Evolutionary conservation across 164 flowering plant species (phyloP).

Genomic region (Hamamelis virginiana): DNA sequence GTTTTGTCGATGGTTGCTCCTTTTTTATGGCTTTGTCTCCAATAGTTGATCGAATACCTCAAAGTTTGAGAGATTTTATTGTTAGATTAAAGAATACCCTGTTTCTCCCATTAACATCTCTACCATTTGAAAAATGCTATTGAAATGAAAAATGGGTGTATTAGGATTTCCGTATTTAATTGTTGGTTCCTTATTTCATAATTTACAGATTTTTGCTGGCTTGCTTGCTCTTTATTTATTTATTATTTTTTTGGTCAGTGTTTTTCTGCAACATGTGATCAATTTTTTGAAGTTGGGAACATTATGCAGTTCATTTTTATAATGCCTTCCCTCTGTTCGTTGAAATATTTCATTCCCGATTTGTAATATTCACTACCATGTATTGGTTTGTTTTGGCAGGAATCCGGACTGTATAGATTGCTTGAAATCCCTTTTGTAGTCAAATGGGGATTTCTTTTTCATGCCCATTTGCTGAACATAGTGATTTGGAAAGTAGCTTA

Average conservation of each 20-base stretch:
- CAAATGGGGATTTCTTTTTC: conserved; percentile 66
- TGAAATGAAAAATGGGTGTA: conserved; percentile 11
- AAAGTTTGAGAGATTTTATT: too few relatives aligned
- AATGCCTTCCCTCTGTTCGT: too few relatives aligned
- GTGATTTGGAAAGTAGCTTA: conserved; percentile 39
- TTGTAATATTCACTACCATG: not conserved
- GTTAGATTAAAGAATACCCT: too few relatives aligned
- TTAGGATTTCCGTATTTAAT: not conserved
- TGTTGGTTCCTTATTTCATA: too few relatives aligned
- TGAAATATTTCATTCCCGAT: not conserved
- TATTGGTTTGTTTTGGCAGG: conserved; percentile 20
- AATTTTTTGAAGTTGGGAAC: too few relatives aligned
- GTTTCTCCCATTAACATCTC: too few relatives aligned
- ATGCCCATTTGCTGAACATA: conserved; percentile 47
- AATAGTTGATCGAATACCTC: not conserved
- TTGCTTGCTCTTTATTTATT: too few relatives aligned
- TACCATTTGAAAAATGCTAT: not conserved
- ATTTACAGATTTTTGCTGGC: too few relatives aligned
- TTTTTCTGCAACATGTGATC: too few relatives aligned
- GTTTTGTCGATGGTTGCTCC: not conserved
- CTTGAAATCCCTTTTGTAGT: conserved; percentile 12
- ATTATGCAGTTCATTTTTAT: too few relatives aligned
- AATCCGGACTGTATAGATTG: not conserved
- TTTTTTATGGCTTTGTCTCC: not conserved
- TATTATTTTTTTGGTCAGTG: too few relatives aligned